A percentile compares a stretch with the other conserved stretches of the same genome.
Evolutionary conservation across 2,329 filamentous ascomycete species (phyloP).

Genomic region (Alternaria sp.): DNA sequence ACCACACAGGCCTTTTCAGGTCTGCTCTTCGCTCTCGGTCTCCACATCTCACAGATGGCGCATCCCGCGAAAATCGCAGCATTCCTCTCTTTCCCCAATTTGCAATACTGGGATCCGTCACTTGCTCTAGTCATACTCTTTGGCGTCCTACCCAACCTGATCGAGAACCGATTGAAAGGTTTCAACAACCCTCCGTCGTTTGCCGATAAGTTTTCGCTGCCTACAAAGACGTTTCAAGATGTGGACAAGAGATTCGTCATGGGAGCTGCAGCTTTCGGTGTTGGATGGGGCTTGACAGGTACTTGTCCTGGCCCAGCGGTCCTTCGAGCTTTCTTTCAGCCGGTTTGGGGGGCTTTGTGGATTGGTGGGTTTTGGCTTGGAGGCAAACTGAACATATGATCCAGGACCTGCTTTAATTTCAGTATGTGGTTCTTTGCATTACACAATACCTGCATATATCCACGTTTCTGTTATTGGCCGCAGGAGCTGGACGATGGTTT

Average conservation of each 20-base stretch:
- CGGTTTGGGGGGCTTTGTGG: conserved; percentile 58
- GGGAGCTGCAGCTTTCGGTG: conserved; percentile 59
- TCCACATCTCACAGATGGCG: conserved; percentile 62
- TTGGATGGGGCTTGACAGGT: conserved; percentile 62
- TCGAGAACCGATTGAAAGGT: conserved; percentile 36
- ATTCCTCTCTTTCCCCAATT: conserved; percentile 58
- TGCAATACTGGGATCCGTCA: conserved; percentile 60
- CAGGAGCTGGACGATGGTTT: neutral
- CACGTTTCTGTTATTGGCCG: neutral
- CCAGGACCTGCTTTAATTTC: neutral
- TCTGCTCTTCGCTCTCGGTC: conserved; percentile 61
- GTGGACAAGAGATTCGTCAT: conserved; percentile 60
- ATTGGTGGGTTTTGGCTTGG: conserved; percentile 60
- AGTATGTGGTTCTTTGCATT: neutral
- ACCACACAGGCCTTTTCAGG: conserved; percentile 58
- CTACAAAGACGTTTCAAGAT: conserved; percentile 57
- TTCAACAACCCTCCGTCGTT: conserved; percentile 53
- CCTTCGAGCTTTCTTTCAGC: conserved; percentile 58
- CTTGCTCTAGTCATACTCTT: conserved; percentile 60
- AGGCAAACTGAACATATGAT: conserved; percentile 18
- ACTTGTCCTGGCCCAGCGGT: conserved; percentile 63
- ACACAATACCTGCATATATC: neutral
- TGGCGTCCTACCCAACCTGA: conserved; percentile 58
- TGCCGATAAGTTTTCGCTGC: conserved; percentile 54
- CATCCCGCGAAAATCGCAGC: conserved; percentile 60